Evolutionary conservation across 441 rosid species (phyloP), one percentile per base, ranked within the genome.

Genomic region (Jatropha multifida): DNA sequence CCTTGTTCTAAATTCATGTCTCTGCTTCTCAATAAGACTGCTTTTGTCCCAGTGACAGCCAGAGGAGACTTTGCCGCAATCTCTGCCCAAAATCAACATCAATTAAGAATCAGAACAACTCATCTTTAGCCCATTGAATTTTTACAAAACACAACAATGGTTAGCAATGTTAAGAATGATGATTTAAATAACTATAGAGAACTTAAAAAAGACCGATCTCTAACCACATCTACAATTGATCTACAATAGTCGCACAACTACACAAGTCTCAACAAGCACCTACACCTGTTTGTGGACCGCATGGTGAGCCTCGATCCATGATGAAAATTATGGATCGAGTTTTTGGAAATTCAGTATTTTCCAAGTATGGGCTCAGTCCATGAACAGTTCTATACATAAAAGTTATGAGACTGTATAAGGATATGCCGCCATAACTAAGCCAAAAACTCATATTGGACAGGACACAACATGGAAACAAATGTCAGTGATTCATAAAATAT

Each of bases 1-100:
- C 97, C 98, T 84, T 94, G 97, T 10, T 89, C 98, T 58, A 91
- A 2, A 46, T 66, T 93, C 85, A 88, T 42, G 20, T 94, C 98
- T 74, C 94, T 81, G 77, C 92, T 83, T 85, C 85, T 88, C 52
- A 86, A 54, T 48, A 93, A 65, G 66, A 93, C 93, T 0, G 92
- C 86, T 80, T 94, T 93, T 3, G 96, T 91, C 75, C 99, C 99
- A 0, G 78, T 82, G 42, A 91, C 85, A 0, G 94, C 98, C n/a
- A 93, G 85, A 0, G 97, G 97, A 66, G 99, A 89, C 82, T 93
- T 95, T 41, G 82, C 84, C 65, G 88, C 93, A 52, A 94, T 86
- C 15, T 84, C 98, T 92, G 86, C 44, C 65, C 78, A 65, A 68
- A 8, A 65, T 2, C 54, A 51, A 15, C 41, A 61, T 13, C 41